Evolutionary conservation across 2,329 filamentous ascomycete species (phyloP).

Genomic region (Hypoxylon sp.): DNA sequence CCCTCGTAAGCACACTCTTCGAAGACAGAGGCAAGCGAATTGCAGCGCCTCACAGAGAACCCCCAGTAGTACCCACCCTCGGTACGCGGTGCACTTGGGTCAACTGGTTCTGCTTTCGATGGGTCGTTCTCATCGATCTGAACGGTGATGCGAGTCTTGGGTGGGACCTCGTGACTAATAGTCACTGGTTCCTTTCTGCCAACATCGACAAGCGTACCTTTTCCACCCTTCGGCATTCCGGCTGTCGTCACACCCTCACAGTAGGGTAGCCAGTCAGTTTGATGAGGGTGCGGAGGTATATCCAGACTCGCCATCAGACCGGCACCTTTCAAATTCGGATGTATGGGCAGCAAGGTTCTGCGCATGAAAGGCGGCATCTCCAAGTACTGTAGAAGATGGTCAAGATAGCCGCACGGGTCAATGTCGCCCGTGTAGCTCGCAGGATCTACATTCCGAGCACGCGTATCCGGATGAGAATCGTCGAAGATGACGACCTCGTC

Average conservation of each 20-base stretch:
- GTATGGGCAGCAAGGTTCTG: conserved; percentile 80
- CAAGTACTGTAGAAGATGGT: conserved; percentile 84
- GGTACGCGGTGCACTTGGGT: conserved; percentile 78
- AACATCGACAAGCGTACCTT: conserved; percentile 71
- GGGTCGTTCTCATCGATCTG: conserved; percentile 69
- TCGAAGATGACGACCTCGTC: conserved; percentile 89
- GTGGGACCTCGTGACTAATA: conserved; percentile 74
- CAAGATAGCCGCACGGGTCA: conserved; percentile 84
- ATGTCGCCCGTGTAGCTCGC: conserved; percentile 76
- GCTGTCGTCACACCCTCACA: conserved; percentile 80
- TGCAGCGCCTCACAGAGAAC: conserved; percentile 77
- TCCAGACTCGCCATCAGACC: conserved; percentile 83
- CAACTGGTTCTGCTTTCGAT: conserved; percentile 71
- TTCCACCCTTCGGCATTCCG: conserved; percentile 58
- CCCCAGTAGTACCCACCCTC: conserved; percentile 91
- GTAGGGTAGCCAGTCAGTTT: conserved; percentile 83
- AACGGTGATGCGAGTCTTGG: conserved; percentile 81
- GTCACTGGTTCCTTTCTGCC: conserved; percentile 69
- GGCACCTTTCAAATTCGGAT: conserved; percentile 81
- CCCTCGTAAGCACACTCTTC: conserved; percentile 81
- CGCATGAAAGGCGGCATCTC: conserved; percentile 89
- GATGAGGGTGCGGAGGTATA: conserved; percentile 86
- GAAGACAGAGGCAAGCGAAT: conserved; percentile 79
- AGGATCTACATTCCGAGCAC: conserved; percentile 65
- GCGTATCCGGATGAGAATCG: conserved; percentile 69